Evolutionary conservation across 495 filamentous ascomycete genomes (phyloP).

Genomic region (Geopyxis carbonaria): DNA sequence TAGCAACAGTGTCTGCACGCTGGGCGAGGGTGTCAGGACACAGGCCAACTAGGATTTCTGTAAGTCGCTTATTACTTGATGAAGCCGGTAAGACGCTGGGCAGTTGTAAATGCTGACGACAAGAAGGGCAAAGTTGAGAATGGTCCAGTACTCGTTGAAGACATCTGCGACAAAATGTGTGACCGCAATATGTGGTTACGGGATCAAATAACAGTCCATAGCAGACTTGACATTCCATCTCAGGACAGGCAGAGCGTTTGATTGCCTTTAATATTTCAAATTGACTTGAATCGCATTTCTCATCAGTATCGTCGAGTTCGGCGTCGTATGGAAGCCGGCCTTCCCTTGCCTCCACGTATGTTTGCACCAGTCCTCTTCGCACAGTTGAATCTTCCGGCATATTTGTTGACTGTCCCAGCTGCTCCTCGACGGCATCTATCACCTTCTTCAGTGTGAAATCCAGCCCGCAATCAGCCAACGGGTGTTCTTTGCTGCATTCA

Average conservation of each 20-base stretch:
- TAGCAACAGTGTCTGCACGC: slow-evolving; percentile 33
- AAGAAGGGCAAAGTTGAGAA: slow-evolving; percentile 59
- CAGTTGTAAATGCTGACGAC: slow-evolving; percentile 49
- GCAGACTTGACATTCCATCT: slow-evolving; percentile 79
- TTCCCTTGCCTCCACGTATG: too few relatives aligned
- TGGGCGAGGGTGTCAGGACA: slow-evolving; percentile 48
- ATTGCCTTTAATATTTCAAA: too few relatives aligned
- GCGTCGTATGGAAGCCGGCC: slow-evolving; percentile 34
- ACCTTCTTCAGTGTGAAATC: slow-evolving; percentile 51
- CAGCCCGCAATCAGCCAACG: slow-evolving; percentile 52
- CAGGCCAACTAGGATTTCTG: slow-evolving; percentile 41
- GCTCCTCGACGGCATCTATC: slow-evolving; percentile 27
- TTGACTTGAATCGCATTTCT: too few relatives aligned
- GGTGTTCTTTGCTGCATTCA: slow-evolving; percentile 52
- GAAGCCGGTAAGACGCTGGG: slow-evolving; percentile 32
- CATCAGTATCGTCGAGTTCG: slow-evolving; percentile 3
- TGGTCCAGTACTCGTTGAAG: slow-evolving; percentile 57
- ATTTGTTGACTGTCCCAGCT: slow-evolving; percentile 31
- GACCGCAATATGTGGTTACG: slow-evolving; percentile 68
- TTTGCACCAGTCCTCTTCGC: too few relatives aligned
- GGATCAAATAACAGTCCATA: slow-evolving; percentile 64
- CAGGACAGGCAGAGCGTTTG: slow-evolving; percentile 28
- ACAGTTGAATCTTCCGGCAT: too few relatives aligned
- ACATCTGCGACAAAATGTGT: slow-evolving; percentile 75
- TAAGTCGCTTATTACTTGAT: slow-evolving; percentile 44